These are phyloP conservation scores for Maudiozyma pseudohumilis DNA, from an alignment of 805 yeast species.

Conservation along the genomic window DNA sequence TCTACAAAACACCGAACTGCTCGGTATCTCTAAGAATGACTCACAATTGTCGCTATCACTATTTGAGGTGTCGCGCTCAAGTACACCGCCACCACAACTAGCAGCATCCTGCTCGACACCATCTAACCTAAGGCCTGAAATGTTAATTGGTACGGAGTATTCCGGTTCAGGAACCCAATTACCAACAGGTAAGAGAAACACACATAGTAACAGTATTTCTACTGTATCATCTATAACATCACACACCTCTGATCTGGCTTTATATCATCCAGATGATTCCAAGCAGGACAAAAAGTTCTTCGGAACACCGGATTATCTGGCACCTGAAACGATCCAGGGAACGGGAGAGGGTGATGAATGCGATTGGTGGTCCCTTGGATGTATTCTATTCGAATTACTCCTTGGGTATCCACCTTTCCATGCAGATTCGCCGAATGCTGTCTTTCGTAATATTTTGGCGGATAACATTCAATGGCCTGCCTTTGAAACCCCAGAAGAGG, in stretches of 20 bases:
- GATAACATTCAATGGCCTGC: slow-evolving; percentile 82
- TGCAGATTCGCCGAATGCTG: slow-evolving; percentile 65
- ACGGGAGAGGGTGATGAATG: slow-evolving; percentile 62
- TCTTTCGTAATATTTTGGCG: slow-evolving; percentile 69
- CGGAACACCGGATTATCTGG: slow-evolving; percentile 96
- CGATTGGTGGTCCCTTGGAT: slow-evolving; percentile 95
- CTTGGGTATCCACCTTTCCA: slow-evolving; percentile 95
- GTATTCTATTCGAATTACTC: slow-evolving; percentile 83
- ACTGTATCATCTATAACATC: slow-evolving; percentile 4
- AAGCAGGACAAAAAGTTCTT: slow-evolving; percentile 58
- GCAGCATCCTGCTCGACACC: slow-evolving; percentile 3
- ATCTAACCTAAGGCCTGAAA: background rate
- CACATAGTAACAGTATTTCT: slow-evolving; percentile 5
- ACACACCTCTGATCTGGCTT: slow-evolving; percentile 38
- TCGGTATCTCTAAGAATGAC: slow-evolving; percentile 20
- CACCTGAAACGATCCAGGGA: slow-evolving; percentile 92
- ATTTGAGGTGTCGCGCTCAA: slow-evolving; percentile 20
- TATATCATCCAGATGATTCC: slow-evolving; percentile 62
- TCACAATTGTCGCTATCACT: slow-evolving; percentile 25
- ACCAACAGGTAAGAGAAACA: background rate
- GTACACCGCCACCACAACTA: slow-evolving; percentile 20
- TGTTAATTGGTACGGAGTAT: background rate
- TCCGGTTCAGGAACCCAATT: background rate
- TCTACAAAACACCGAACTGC: background rate
- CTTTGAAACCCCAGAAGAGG: slow-evolving; percentile 39